These are phyloP conservation scores for Tinospora cordifolia DNA, from an alignment of 164 flowering plant genomes.

Conservation along the genomic window DNA sequence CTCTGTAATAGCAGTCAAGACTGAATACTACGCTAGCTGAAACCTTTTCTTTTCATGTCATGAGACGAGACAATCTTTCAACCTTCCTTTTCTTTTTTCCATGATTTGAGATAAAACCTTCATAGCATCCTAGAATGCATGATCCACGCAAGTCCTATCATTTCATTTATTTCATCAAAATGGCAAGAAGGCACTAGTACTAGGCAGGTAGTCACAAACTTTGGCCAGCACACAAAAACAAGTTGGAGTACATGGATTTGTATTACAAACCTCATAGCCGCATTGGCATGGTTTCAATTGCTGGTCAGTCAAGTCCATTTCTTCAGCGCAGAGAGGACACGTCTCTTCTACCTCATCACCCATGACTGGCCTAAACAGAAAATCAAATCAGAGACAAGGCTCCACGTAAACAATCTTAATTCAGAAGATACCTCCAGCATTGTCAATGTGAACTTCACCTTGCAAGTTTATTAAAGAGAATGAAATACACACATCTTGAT, in stretches of 20 bases:
- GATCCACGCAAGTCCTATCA: too few relatives aligned
- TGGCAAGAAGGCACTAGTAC: neutral
- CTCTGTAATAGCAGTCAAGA: too few relatives aligned
- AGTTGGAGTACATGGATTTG: neutral
- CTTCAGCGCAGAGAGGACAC: constrained; percentile 91
- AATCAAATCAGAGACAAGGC: neutral
- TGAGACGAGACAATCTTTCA: too few relatives aligned
- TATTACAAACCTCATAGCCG: constrained; percentile 72
- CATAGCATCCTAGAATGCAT: too few relatives aligned
- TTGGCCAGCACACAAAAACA: neutral
- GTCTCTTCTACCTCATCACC: constrained; percentile 74
- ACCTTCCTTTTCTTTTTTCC: too few relatives aligned
- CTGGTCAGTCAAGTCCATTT: constrained; percentile 96
- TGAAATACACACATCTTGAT: too few relatives aligned
- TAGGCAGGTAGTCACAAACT: neutral
- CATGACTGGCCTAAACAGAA: constrained; percentile 41
- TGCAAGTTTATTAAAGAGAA: too few relatives aligned
- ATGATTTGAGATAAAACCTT: too few relatives aligned
- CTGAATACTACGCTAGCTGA: too few relatives aligned
- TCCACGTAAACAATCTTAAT: neutral
- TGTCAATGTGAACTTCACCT: too few relatives aligned
- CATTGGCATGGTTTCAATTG: constrained; percentile 96
- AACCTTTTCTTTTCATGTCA: too few relatives aligned
- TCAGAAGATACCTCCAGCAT: too few relatives aligned
- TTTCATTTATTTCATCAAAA: neutral